phyloP scores from a whole-genome alignment of 495 filamentous ascomycete genomes.

The Trichoderma orchidacearum region DNA sequence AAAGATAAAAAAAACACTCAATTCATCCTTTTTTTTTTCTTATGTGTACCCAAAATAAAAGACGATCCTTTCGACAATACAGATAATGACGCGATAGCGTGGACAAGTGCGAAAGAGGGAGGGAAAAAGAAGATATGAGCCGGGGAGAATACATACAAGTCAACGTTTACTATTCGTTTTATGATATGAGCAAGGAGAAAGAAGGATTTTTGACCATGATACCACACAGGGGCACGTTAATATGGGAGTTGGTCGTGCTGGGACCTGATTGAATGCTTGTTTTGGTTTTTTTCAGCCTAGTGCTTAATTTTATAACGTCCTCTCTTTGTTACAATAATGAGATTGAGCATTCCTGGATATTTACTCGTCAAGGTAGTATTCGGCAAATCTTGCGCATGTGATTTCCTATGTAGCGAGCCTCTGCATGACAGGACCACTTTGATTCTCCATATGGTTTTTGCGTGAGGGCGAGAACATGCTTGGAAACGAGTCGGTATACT shows the following conservation, averaged over 20 bases:
- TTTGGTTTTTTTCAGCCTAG: not conserved
- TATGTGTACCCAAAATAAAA: too few species aligned
- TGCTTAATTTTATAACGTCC: not conserved
- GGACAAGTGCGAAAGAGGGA: not conserved
- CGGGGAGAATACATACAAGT: not conserved
- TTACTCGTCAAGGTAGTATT: not conserved
- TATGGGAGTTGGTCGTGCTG: not conserved
- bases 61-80: too few species aligned
- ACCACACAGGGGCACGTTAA: not conserved
- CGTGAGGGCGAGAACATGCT: too few species aligned
- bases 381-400: too few species aligned
- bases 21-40: too few species aligned
- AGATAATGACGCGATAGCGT: too few species aligned
- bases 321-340: not conserved
- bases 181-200: not conserved
- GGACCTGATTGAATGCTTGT: not conserved
- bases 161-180: not conserved
- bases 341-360: not conserved
- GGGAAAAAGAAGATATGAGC: not conserved
- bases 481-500: too few species aligned
- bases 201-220: not conserved
- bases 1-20: too few species aligned
- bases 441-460: too few species aligned
- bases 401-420: too few species aligned
- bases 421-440: too few species aligned